Evolutionary conservation across 192 early-diverging fungal species (phyloP), one percentile per base, ranked within the genome.

Genomic region (Rhizophagus clarus): DNA sequence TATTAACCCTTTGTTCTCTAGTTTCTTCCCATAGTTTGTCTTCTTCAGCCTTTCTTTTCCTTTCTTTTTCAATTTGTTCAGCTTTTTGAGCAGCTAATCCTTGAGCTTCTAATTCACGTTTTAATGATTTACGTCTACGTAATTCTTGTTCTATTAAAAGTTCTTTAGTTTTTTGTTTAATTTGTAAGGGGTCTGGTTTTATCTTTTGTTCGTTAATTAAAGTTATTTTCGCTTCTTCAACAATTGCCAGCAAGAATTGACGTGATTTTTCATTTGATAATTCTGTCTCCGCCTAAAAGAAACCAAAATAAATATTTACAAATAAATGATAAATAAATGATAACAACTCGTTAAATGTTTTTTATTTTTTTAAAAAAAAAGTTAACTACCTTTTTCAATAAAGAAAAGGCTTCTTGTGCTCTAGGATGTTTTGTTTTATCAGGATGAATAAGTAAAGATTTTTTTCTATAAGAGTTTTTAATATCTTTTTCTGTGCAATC

Each of bases 391-490:
- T 90, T 89, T 63, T 91, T 91, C 7, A 91, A 72, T 20, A 87
- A 61, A 64, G 84, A 81, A 81, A 91, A 91, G 1, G 90, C 90
- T 28, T 90, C 89, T 34, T 84, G 79, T 51, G 90, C 88, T 29
- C 80, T 60, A 0, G 85, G 83, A 74, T 91, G 90, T 32, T 88
- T 83, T 22, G 88, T 84, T 75, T 91, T 91, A 69, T 91, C 90
- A 1, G 90, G 90, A 76, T 91, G 90, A 64, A 91, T 88, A 84
- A 88, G 87, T 15, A 91, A 81, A 15, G 89, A 90, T 72, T 90
- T 90, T 56, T 83, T 90, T 37, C 90, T 88, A 80, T 90, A 90
- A 1, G 89, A 85, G 62, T 85, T 61, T 76, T 90, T 90, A 62
- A 90, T 83, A 45, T 82, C 82, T 69, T 88, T 90, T n/a, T 82